Evolutionary conservation across 2,329 filamentous ascomycete species (phyloP).

Genomic region (Cercospora janseana): DNA sequence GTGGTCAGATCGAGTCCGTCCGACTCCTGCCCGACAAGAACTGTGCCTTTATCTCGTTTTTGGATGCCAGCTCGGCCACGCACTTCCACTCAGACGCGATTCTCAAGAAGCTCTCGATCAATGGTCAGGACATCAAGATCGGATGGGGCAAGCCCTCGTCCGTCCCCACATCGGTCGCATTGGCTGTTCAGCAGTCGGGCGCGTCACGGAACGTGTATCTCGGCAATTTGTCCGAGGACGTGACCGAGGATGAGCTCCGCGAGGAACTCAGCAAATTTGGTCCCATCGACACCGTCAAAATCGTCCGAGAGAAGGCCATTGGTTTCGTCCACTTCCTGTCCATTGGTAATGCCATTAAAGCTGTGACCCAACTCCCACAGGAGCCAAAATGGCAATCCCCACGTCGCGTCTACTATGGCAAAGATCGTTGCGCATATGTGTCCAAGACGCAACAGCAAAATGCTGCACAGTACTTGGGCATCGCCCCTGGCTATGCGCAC

Average conservation of each 20-base stretch:
- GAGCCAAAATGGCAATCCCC: constrained; percentile 96
- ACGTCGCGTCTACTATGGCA: constrained; percentile 95
- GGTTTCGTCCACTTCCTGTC: constrained; percentile 97
- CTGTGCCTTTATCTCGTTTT: constrained; percentile 98
- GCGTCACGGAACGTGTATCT: constrained; percentile 97
- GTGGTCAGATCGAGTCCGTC: constrained; percentile 98
- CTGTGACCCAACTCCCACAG: constrained; percentile 91
- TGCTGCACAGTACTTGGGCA: constrained; percentile 94
- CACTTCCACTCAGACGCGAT: constrained; percentile 99
- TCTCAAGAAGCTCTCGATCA: constrained; percentile 98
- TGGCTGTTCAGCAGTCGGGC: constrained; percentile 94
- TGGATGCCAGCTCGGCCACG: constrained; percentile 94
- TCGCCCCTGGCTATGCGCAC: constrained; percentile 93
- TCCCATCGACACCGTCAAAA: constrained; percentile 93
- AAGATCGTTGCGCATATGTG: constrained; percentile 96
- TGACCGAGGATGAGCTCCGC: constrained; percentile 84
- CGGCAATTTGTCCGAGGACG: constrained; percentile 86
- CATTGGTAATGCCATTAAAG: constrained; percentile 97
- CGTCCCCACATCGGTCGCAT: constrained; percentile 93
- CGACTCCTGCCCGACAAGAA: constrained; percentile 97
- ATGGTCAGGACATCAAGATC: constrained; percentile 98
- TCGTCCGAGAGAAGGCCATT: constrained; percentile 96
- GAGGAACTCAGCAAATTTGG: constrained; percentile 97
- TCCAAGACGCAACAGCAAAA: constrained; percentile 99
- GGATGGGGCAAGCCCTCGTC: constrained; percentile 99